Conservation (phyloP, 257 asterid genomes). For the Anisodus tanguticus region DNA sequence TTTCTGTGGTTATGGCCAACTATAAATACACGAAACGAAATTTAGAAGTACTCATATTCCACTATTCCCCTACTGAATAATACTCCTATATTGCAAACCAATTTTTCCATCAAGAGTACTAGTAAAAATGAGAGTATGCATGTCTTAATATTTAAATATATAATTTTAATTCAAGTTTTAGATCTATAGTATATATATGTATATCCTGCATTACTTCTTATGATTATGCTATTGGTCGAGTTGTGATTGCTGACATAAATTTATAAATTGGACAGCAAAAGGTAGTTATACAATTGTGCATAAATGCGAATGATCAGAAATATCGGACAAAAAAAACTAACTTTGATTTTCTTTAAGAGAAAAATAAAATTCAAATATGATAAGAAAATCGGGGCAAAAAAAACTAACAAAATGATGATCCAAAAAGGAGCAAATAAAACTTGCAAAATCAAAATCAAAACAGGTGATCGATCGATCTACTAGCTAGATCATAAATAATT, state of each 20-base stretch:
- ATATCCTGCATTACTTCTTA: not conserved
- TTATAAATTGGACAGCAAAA: conserved; percentile 21
- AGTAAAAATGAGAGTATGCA: not conserved
- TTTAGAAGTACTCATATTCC: too few relatives aligned
- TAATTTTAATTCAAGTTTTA: not conserved
- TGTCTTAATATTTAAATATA: not conserved
- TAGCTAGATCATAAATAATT: not conserved
- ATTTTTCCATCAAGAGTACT: not conserved
- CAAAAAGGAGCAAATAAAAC: not conserved
- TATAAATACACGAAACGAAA: not conserved
- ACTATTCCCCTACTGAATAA: not conserved
- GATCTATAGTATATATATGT: not conserved
- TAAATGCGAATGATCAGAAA: not conserved
- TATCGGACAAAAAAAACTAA: not conserved
- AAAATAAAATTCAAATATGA: too few relatives aligned
- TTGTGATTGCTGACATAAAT: not conserved
- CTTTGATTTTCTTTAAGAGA: too few relatives aligned
- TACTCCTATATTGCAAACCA: not conserved
- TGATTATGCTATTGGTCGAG: not conserved
- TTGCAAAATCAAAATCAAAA: not conserved
- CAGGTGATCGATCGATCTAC: not conserved
- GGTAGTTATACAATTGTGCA: not conserved
- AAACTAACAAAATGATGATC: not conserved
- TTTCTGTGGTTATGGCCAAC: not conserved
- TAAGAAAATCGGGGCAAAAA: too few relatives aligned